These are phyloP conservation scores for Saccharomyces hybrid DNA, from an alignment of 1,139 yeast species.

Conservation along the genomic window DNA sequence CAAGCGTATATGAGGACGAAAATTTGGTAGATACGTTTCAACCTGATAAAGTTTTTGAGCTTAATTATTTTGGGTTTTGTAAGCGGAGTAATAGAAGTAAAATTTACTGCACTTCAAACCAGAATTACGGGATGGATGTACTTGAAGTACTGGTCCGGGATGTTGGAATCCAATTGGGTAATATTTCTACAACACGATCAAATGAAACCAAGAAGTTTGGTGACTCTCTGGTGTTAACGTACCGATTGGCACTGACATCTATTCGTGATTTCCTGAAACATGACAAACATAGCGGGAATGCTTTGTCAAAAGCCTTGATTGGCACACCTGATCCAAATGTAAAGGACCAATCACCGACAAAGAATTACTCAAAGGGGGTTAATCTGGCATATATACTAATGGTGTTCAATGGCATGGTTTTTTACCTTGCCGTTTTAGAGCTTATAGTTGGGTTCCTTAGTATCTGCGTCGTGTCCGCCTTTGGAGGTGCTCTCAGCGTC, in stretches of 20 bases:
- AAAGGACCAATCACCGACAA: not conserved
- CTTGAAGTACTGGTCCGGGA: conserved; percentile 25
- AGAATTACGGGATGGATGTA: conserved; percentile 24
- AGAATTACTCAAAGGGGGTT: conserved; percentile 12
- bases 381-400: conserved; percentile 12
- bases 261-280: conserved; percentile 11
- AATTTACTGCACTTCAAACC: conserved; percentile 21
- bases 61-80: conserved; percentile 28
- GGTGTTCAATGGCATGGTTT: conserved; percentile 11
- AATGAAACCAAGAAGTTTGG: conserved; percentile 21
- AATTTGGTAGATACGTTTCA: conserved; percentile 25
- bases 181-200: conserved; percentile 14
- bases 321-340: conserved; percentile 3
- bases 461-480: conserved; percentile 6
- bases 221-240: conserved; percentile 21
- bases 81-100: conserved; percentile 12
- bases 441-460: conserved; percentile 5
- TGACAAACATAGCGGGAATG: conserved; percentile 6
- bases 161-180: conserved; percentile 27
- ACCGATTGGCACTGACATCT: conserved; percentile 17
- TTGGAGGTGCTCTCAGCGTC: conserved; percentile 12
- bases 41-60: conserved; percentile 17
- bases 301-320: conserved; percentile 4
- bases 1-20: conserved; percentile 22
- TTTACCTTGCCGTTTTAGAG: conserved; percentile 2